Conservation (phyloP, 1,284 basidiomycete species). For the Mrakiaceae sp. region DNA sequence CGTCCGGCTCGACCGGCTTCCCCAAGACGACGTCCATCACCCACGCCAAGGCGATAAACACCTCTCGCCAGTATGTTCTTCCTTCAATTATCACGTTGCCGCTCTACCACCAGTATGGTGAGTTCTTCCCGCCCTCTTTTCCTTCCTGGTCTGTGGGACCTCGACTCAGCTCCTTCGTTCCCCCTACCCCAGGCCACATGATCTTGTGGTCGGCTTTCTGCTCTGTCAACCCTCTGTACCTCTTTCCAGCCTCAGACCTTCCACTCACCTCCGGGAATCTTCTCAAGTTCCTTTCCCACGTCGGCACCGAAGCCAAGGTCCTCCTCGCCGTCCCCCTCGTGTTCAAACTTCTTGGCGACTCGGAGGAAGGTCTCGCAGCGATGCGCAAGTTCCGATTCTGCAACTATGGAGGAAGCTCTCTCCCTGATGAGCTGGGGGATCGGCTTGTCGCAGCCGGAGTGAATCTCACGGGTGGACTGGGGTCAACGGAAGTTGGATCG, state of each 20-base stretch:
- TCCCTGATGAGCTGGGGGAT: constrained; percentile 45
- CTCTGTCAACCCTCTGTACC: constrained; percentile 39
- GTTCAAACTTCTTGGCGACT: constrained; percentile 44
- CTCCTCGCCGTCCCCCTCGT: constrained; percentile 39
- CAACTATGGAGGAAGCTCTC: constrained; percentile 37
- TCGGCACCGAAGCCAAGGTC: constrained; percentile 21
- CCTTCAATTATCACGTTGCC: constrained; percentile 42
- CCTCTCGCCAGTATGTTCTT: constrained; percentile 28
- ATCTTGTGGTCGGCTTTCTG: constrained; percentile 34
- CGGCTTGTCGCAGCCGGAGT: constrained; percentile 44
- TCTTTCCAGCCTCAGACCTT: constrained; percentile 44
- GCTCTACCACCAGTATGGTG: constrained; percentile 31
- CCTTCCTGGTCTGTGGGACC: too few relatives aligned
- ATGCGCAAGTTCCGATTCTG: constrained; percentile 39
- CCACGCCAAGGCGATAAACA: constrained; percentile 37
- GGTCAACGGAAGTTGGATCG: constrained; percentile 36
- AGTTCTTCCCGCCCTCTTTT: too few relatives aligned
- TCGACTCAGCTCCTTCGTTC: constrained; percentile 31
- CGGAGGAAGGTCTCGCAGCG: constrained; percentile 38
- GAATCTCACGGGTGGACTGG: constrained; percentile 46
- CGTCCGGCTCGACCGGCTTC: constrained; percentile 47
- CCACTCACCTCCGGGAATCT: constrained; percentile 46
- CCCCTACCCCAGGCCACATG: constrained; percentile 29
- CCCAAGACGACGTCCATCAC: constrained; percentile 38
- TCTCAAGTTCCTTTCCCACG: constrained; percentile 30